phyloP scores from a whole-genome alignment of 495 filamentous ascomycete genomes.

The Xylaria sp. region DNA sequence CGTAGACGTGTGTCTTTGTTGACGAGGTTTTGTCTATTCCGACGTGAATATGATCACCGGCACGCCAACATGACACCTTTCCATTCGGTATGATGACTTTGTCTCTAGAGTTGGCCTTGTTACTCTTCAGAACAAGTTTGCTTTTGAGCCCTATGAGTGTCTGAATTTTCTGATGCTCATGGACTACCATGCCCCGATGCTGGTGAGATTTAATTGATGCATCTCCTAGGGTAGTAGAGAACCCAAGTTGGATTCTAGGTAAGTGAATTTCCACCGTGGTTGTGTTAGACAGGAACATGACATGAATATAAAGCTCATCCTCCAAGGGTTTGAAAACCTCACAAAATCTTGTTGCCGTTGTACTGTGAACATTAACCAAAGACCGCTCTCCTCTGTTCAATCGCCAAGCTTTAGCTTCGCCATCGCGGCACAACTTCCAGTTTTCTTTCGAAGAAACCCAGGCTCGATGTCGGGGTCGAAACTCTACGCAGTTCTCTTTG shows the following conservation, averaged over 20 bases:
- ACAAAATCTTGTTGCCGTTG: constrained; percentile 42
- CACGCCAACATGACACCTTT: constrained; percentile 28
- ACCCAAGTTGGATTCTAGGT: constrained; percentile 58
- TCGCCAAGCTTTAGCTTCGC: constrained; percentile 7
- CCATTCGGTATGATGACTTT: constrained; percentile 62
- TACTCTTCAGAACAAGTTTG: constrained; percentile 57
- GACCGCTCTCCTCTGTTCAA: constrained; percentile 11
- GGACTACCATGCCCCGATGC: constrained; percentile 61
- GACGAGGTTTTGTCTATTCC: constrained; percentile 34
- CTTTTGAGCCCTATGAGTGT: constrained; percentile 61
- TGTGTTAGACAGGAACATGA: constrained; percentile 30
- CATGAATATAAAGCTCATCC: constrained; percentile 42
- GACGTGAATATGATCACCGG: constrained; percentile 51
- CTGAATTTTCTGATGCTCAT: constrained; percentile 55
- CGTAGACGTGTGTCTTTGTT: constrained; percentile 46
- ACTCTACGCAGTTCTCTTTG: constrained; percentile 50
- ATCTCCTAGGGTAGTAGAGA: constrained; percentile 44
- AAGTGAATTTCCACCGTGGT: constrained; percentile 46
- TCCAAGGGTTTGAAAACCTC: constrained; percentile 50
- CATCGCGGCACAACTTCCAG: constrained; percentile 40
- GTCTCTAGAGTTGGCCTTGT: constrained; percentile 35
- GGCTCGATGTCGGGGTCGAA: constrained; percentile 48
- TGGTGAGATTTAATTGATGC: constrained; percentile 54
- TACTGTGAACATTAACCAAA: constrained; percentile 45
- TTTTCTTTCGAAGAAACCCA: constrained; percentile 47